Conservation (phyloP, 1,284 basidiomycete genomes). For the Microbotryum lychnidis-dioicae region DNA sequence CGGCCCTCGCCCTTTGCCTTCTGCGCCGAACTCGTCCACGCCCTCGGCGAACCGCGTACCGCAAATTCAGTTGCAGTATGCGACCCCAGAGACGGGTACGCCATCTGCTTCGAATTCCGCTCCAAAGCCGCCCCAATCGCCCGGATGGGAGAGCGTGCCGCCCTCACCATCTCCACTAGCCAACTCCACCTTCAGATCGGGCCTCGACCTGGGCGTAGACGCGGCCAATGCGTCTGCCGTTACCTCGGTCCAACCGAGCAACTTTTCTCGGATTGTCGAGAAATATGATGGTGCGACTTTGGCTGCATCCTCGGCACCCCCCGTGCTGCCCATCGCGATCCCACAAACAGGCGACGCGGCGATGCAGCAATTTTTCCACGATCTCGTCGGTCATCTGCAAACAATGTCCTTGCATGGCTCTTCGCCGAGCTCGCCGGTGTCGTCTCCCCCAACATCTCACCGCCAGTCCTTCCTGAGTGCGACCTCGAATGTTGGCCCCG, state of each 20-base stretch:
- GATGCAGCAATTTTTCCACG: slow-evolving; percentile 68
- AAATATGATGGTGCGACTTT: background rate
- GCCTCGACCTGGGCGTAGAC: background rate
- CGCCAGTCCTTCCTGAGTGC: slow-evolving; percentile 18
- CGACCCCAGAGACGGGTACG: slow-evolving; percentile 39
- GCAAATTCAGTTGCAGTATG: slow-evolving; percentile 43
- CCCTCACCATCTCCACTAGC: slow-evolving; percentile 32
- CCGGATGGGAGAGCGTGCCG: slow-evolving; percentile 22
- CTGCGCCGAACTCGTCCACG: slow-evolving; percentile 29
- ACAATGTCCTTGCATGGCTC: slow-evolving; percentile 50
- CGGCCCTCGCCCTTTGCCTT: slow-evolving; percentile 26
- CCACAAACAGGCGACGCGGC: slow-evolving; percentile 58
- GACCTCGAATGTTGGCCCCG: slow-evolving; percentile 13
- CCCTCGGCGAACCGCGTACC: slow-evolving; percentile 38
- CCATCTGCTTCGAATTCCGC: background rate
- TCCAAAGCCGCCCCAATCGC: slow-evolving; percentile 6
- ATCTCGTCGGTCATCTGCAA: slow-evolving; percentile 70
- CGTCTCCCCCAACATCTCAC: slow-evolving; percentile 35
- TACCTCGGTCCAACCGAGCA: too few relatives aligned
- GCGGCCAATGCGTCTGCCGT: too few relatives aligned
- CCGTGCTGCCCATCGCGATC: slow-evolving; percentile 35
- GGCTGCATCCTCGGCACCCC: slow-evolving; percentile 13
- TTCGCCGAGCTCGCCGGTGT: slow-evolving; percentile 8
- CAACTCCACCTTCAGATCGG: slow-evolving; percentile 30
- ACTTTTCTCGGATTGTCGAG: background rate